Base-by-base conservation (phyloP, 116 monocot species). In the Phalaenopsis hybrid region DNA sequence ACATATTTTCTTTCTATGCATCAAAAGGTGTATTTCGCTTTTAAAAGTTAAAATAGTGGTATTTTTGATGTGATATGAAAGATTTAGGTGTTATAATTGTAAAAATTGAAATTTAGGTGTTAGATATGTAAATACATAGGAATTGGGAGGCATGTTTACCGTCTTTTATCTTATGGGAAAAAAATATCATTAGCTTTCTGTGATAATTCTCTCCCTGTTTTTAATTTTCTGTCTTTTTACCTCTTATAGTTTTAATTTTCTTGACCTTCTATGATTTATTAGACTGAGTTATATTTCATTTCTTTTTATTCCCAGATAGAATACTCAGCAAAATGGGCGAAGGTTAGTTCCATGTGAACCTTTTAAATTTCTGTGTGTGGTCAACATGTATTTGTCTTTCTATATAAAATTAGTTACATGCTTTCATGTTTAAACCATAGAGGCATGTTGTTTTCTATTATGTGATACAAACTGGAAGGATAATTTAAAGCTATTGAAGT, bases 291-390 rank as follows among this genome's bases (percentile, higher is more conserved):
- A 69, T 69, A 69, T 69, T 85, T 78, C 44, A 45, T 72, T 59
- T 74, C 81, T 3, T 34, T 81, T 81, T 10, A 28, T 85, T 83
- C 86, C 75, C 94, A 97, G 97, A 97, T 91, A 87, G 83, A 76
- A 94, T 97, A 46, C 88, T 94, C 67, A 91, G 89, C 89, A 97
- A 97, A 86, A 97, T 97, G 90, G 97, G 97, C 77, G 97, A 97
- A 94, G 97, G 97, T 97, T 78, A 83, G 97, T 89, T n/a, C 5
- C 6, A 1, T 55, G 11, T n/a, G 23, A 57, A 16, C 51, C 50
- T 16, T 13, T 44, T 74, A 13, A 1, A 57, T 25, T 45, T 59
- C 77, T 81, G 57, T 78, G 13, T 12, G 3, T 8, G 57, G 57
- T 83, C 33, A 78, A 18, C 43, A 41, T 68, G 57, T 34, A 15